Conservation (phyloP, 2,329 filamentous ascomycete genomes). For the Colletotrichum sp. region DNA sequence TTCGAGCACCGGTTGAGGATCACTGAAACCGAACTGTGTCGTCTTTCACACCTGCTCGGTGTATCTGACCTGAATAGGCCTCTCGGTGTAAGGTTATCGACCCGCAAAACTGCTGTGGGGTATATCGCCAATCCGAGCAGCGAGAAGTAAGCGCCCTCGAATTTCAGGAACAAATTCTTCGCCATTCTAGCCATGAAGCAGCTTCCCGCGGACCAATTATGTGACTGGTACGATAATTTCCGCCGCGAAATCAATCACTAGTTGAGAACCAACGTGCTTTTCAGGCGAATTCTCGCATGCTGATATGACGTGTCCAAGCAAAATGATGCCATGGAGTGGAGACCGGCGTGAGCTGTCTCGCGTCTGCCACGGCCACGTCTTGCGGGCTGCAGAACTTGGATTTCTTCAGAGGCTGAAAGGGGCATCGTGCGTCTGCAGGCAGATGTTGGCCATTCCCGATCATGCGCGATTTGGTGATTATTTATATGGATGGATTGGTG, state of each 20-base stretch:
- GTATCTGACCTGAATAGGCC: accelerated
- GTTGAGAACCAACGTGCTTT: not conserved
- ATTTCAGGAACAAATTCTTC: not conserved
- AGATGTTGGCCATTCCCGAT: not conserved
- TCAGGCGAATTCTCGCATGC: not conserved
- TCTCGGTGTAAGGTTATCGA: not conserved
- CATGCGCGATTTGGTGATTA: not conserved
- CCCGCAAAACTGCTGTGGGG: not conserved
- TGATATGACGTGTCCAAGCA: not conserved
- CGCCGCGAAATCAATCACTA: not conserved
- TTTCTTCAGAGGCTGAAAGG: not conserved
- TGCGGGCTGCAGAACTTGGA: not conserved
- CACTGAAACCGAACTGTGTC: accelerated
- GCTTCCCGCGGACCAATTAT: not conserved
- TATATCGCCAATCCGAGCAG: not conserved
- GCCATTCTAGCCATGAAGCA: not conserved
- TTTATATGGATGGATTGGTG: not conserved
- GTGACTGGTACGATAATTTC: not conserved
- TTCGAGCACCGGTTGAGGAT: not conserved
- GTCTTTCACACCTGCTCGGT: not conserved
- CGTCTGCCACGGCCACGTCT: not conserved
- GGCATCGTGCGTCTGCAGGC: accelerated
- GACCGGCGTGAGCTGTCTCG: not conserved
- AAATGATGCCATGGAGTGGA: not conserved
- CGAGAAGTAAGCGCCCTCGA: not conserved